Percentiles rank a stretch among this genome's conserved stretches.
These are phyloP conservation scores for Rhodotorula glutinis DNA, from an alignment of 1,284 basidiomycete genomes.

Conservation along the genomic window DNA sequence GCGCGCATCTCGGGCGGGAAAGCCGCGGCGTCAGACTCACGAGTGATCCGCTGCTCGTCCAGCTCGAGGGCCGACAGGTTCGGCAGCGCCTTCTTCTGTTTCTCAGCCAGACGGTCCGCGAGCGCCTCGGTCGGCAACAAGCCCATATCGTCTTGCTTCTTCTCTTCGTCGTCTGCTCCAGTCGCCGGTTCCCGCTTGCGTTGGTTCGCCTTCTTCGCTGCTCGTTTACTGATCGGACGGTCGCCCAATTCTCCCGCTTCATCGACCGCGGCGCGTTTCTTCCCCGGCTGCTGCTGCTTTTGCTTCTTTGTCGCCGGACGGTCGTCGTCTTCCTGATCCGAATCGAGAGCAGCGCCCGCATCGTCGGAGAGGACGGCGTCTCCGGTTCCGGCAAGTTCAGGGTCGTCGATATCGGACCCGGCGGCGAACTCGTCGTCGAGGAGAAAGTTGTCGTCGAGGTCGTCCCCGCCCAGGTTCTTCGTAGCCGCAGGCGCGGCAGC, in stretches of 20 bases:
- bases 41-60: slow-evolving; percentile 66
- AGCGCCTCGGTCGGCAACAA: slow-evolving; percentile 28
- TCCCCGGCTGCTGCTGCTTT: background rate
- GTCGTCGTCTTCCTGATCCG: slow-evolving; percentile 1
- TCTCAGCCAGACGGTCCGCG: slow-evolving; percentile 38
- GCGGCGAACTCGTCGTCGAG: slow-evolving; percentile 66
- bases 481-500: background rate
- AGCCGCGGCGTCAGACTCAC: slow-evolving; percentile 51
- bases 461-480: slow-evolving; percentile 56
- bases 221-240: slow-evolving; percentile 10
- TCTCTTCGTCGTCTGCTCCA: slow-evolving; percentile 45
- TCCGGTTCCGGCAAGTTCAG: background rate
- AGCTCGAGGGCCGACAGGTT: slow-evolving; percentile 67
- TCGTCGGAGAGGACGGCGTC: slow-evolving; percentile 10
- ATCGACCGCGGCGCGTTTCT: slow-evolving; percentile 1
- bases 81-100: slow-evolving; percentile 60
- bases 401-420: slow-evolving; percentile 54
- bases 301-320: slow-evolving; percentile 4
- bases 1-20: slow-evolving; percentile 1
- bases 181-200: slow-evolving; percentile 64
- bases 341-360: background rate
- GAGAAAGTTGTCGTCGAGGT: slow-evolving; percentile 73
- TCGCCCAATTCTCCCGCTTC: background rate
- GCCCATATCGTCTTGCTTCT: slow-evolving; percentile 51
- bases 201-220: slow-evolving; percentile 55